Evolutionary conservation across 176 grass and related monocot genomes (phyloP).

Genomic region (Alloteropsis semialata): DNA sequence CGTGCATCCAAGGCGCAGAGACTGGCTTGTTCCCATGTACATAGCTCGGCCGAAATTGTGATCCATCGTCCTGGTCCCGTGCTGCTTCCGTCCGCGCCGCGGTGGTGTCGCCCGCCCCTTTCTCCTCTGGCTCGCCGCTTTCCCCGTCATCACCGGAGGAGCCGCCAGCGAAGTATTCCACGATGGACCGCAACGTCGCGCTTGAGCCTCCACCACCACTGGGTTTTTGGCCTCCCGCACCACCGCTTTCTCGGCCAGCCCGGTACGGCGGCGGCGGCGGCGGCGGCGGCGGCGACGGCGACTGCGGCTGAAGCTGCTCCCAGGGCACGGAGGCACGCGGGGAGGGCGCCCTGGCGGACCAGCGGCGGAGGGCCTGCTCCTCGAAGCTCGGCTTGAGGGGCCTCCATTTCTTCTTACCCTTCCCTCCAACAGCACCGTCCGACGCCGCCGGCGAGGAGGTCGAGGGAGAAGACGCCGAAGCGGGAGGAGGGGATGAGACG

Average conservation of each 20-base stretch:
- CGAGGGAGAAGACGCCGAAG: not conserved
- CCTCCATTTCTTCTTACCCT: constrained; percentile 44
- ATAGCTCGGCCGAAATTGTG: constrained; percentile 1
- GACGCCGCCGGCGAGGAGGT: constrained; percentile 22
- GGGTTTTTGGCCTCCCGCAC: not conserved
- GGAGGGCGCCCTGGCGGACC: constrained; percentile 63
- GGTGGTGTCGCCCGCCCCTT: not conserved
- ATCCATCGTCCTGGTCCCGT: not conserved
- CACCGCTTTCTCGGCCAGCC: not conserved
- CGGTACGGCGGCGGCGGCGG: no score
- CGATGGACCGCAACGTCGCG: constrained; percentile 28
- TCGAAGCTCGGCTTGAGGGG: constrained; percentile 65
- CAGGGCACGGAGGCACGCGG: constrained; percentile 60
- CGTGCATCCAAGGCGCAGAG: constrained; percentile 54
- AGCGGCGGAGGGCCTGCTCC: constrained; percentile 58
- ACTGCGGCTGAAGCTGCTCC: constrained; percentile 43
- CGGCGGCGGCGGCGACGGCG: not conserved
- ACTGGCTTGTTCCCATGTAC: constrained; percentile 9
- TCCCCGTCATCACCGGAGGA: not conserved
- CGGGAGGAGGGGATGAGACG: not conserved
- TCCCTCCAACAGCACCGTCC: constrained; percentile 1
- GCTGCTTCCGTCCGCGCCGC: not conserved
- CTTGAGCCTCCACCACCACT: not conserved
- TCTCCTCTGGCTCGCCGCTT: not conserved
- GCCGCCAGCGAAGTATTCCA: constrained; percentile 30